Conservation (phyloP, 148 eudicot genomes). For the Vaccinium darrowii region DNA sequence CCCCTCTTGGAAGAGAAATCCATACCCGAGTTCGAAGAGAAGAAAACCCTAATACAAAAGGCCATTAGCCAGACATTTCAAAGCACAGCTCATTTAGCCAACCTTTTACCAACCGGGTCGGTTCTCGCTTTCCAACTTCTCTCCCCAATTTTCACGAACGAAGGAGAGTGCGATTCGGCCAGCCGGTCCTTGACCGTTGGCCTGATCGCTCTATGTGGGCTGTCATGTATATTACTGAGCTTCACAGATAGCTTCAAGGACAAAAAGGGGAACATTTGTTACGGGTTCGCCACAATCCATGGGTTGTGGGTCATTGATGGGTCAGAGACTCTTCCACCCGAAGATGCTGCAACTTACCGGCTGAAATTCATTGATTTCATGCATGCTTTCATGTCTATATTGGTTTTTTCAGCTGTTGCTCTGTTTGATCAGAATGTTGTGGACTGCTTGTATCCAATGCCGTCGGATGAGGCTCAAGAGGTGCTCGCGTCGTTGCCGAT, state of each 20-base stretch:
- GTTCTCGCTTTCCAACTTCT: conserved; percentile 78
- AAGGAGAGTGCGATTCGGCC: conserved; percentile 54
- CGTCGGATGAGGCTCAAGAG: conserved; percentile 49
- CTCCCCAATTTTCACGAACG: conserved; percentile 63
- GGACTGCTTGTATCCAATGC: conserved; percentile 58
- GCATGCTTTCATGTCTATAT: conserved; percentile 64
- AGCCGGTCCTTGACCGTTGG: conserved; percentile 39
- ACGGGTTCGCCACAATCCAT: conserved; percentile 57
- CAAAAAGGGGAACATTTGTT: conserved; percentile 42
- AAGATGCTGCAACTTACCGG: conserved; percentile 41
- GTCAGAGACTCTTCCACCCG: conserved; percentile 38
- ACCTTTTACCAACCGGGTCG: conserved; percentile 70
- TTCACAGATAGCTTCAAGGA: conserved; percentile 78
- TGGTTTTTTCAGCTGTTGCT: conserved; percentile 63
- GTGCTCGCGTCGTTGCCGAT: conserved; percentile 56
- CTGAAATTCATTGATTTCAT: conserved; percentile 52
- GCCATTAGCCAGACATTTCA: conserved; percentile 66
- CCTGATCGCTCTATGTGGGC: conserved; percentile 49
- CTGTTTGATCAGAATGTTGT: conserved; percentile 65
- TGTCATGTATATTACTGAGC: conserved; percentile 55
- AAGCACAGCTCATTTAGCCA: conserved; percentile 71
- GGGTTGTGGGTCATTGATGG: conserved; percentile 85
- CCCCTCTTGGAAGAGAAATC: conserved; percentile 47
- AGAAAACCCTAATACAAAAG: conserved; percentile 38
- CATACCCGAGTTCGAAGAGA: conserved; percentile 32